Percentiles rank a stretch among this genome's conserved stretches.
These are phyloP conservation scores for Corylus heterophylla DNA, from an alignment of 306 rosid species.

Conservation along the genomic window DNA sequence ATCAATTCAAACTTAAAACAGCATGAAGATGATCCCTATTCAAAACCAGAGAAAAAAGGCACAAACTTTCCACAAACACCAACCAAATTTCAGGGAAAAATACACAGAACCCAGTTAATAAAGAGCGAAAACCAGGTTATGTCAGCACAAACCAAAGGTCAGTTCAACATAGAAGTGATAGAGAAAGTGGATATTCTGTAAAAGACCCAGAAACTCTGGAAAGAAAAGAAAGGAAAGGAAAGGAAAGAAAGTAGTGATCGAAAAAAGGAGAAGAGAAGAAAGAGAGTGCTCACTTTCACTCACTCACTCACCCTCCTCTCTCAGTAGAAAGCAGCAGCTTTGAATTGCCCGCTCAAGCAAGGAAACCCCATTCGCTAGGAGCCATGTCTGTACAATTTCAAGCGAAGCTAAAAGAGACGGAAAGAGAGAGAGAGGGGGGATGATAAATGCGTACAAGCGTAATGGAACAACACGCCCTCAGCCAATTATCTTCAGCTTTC, in stretches of 20 bases:
- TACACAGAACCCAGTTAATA: slow-evolving; percentile 24
- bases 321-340: slow-evolving; percentile 37
- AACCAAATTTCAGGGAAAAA: slow-evolving; percentile 18
- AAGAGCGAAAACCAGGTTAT: not conserved
- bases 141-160: slow-evolving; percentile 13
- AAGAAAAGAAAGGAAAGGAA: slow-evolving; percentile 12
- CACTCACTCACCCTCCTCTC: slow-evolving; percentile 14
- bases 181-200: slow-evolving; percentile 24
- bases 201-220: slow-evolving; percentile 22
- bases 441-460: slow-evolving; percentile 37
- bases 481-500: slow-evolving; percentile 47
- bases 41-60: not conserved
- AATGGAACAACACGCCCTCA: slow-evolving; percentile 42
- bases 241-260: not conserved
- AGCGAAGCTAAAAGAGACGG: slow-evolving; percentile 39
- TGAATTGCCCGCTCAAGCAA: slow-evolving; percentile 26
- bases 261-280: not conserved
- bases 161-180: not conserved
- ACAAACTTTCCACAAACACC: slow-evolving; percentile 22
- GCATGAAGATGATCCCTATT: not conserved
- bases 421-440: slow-evolving; percentile 22
- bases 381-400: slow-evolving; percentile 45
- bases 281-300: slow-evolving; percentile 22
- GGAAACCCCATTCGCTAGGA: slow-evolving; percentile 66
- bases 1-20: not conserved